phyloP scores from a whole-genome alignment of 108 stramenopile species.

The Cyclostephanos invisitatus region DNA sequence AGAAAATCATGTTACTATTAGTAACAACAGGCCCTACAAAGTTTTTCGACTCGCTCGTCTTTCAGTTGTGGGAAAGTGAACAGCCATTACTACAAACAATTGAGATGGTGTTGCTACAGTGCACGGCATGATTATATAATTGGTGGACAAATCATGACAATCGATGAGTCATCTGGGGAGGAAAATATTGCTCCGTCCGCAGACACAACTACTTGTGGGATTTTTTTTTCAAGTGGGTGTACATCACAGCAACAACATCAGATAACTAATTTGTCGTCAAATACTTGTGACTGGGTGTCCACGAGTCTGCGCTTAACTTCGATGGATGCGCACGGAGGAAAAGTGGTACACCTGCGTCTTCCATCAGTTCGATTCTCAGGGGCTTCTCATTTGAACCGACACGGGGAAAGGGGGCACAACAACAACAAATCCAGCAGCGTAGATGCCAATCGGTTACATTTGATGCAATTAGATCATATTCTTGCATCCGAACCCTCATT shows the following conservation, averaged over 20 bases:
- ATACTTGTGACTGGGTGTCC: conserved; percentile 52
- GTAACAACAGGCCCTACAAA: too few relatives aligned
- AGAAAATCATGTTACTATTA: too few relatives aligned
- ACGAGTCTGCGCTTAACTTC: conserved; percentile 22
- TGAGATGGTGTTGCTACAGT: neutral
- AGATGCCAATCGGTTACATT: conserved; percentile 3
- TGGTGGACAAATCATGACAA: neutral
- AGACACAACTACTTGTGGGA: neutral
- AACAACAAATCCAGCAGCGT: neutral
- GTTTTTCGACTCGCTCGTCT: too few relatives aligned
- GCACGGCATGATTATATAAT: neutral
- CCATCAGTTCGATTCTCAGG: neutral
- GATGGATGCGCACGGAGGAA: neutral
- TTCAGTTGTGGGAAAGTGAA: neutral
- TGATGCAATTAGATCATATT: conserved; percentile 32
- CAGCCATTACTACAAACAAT: neutral
- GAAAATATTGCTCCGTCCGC: neutral
- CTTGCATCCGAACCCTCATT: conserved; percentile 25
- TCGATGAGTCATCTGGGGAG: neutral
- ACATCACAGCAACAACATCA: conserved; percentile 27
- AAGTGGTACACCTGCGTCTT: conserved; percentile 11
- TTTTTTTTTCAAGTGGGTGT: neutral
- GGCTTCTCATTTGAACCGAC: neutral
- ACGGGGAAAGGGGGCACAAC: neutral
- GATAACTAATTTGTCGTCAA: conserved; percentile 36